Percentiles rank a stretch among this genome's conserved stretches.
These are phyloP conservation scores for Wickerhamiella domercqiae DNA, from an alignment of 805 yeast species.

Conservation along the genomic window DNA sequence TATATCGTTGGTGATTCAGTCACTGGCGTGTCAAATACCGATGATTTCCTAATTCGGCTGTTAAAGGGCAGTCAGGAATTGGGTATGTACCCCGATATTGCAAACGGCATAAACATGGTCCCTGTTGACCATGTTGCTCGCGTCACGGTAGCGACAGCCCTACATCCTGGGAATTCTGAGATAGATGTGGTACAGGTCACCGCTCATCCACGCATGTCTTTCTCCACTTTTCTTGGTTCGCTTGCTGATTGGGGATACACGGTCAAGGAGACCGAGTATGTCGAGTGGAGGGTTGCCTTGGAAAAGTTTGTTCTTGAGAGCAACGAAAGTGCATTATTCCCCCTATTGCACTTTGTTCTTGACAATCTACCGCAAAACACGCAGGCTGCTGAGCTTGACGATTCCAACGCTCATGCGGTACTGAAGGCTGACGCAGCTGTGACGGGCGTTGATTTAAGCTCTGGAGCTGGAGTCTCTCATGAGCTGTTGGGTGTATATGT, in stretches of 20 bases:
- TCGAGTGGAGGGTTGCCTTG: slow-evolving; percentile 60
- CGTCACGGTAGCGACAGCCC: slow-evolving; percentile 67
- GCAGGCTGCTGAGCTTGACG: slow-evolving; percentile 92
- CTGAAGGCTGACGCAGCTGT: slow-evolving; percentile 44
- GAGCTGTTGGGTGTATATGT: slow-evolving; percentile 60
- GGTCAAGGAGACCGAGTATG: slow-evolving; percentile 47
- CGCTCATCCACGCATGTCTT: slow-evolving; percentile 81
- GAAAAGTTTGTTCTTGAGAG: slow-evolving; percentile 65
- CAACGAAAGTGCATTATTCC: slow-evolving; percentile 77
- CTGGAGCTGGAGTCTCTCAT: slow-evolving; percentile 61
- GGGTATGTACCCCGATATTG: slow-evolving; percentile 71
- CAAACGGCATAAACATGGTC: slow-evolving; percentile 84
- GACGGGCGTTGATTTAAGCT: slow-evolving; percentile 51
- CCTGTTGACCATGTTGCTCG: slow-evolving; percentile 98
- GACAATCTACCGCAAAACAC: slow-evolving; percentile 84
- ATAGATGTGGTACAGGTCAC: slow-evolving; percentile 87
- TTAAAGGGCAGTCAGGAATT: slow-evolving; percentile 87
- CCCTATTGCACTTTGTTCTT: slow-evolving; percentile 83
- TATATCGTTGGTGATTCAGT: slow-evolving; percentile 76
- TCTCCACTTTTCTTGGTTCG: slow-evolving; percentile 57
- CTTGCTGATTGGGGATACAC: slow-evolving; percentile 59
- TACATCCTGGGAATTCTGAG: slow-evolving; percentile 50
- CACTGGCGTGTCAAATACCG: slow-evolving; percentile 88
- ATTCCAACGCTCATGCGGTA: slow-evolving; percentile 59
- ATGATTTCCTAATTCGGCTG: slow-evolving; percentile 88